Conservation (phyloP, 2,329 filamentous ascomycete genomes). For the Thielaviopsis populi region DNA sequence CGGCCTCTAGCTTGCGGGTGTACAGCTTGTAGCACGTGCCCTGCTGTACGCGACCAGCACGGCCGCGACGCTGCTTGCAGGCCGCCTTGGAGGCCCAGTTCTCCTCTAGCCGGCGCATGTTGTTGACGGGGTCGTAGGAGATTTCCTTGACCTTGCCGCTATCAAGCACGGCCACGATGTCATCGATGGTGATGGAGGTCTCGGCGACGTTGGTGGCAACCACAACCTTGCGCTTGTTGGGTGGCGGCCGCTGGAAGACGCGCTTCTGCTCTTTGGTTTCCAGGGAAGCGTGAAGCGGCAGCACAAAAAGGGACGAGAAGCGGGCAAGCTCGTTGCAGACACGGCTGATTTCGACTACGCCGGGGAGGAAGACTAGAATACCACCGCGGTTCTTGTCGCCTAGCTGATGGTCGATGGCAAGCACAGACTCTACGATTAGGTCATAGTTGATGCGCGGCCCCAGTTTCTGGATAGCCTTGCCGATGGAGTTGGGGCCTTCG, state of each 20-base stretch:
- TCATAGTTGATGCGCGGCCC: conserved; percentile 86
- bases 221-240: conserved; percentile 77
- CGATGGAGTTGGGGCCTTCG: conserved; percentile 31
- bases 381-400: conserved; percentile 54
- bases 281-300: conserved; percentile 84
- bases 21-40: conserved; percentile 93
- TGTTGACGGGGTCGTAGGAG: conserved; percentile 77
- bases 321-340: conserved; percentile 53
- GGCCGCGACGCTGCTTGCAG: conserved; percentile 83
- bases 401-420: conserved; percentile 66
- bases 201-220: conserved; percentile 95
- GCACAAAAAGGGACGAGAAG: conserved; percentile 51
- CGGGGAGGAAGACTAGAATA: conserved; percentile 90
- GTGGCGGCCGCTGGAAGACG: conserved; percentile 64
- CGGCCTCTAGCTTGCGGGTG: conserved; percentile 62
- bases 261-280: conserved; percentile 75
- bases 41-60: conserved; percentile 81
- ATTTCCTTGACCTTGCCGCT: conserved; percentile 94
- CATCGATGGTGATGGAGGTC: conserved; percentile 96
- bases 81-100: conserved; percentile 90
- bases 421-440: conserved; percentile 65
- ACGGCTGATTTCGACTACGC: conserved; percentile 78
- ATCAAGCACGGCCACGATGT: conserved; percentile 91
- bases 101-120: conserved; percentile 88
- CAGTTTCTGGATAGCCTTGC: conserved; percentile 54